Conservation (phyloP, 1,284 basidiomycete species). For the Ceratobasidium sp. region DNA sequence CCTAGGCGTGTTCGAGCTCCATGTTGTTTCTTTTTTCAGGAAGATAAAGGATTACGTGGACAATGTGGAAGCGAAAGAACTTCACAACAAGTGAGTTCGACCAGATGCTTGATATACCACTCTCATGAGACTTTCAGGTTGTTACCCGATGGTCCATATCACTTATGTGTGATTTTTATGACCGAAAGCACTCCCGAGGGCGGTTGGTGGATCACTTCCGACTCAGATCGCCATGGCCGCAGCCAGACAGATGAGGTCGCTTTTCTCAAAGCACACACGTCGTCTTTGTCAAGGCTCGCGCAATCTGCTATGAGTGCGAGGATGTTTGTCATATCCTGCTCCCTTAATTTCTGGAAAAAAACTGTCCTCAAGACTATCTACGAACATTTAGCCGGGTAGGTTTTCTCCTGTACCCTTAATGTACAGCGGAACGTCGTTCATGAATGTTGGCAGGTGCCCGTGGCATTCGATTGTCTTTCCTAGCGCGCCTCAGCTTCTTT, state of each 20-base stretch:
- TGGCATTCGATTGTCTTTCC: constrained; percentile 9
- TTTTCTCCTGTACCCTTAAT: background rate
- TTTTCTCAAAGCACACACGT: background rate
- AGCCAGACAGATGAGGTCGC: background rate
- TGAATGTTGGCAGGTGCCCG: background rate
- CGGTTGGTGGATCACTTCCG: constrained; percentile 5
- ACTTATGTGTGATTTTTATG: constrained; percentile 6
- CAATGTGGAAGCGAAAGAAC: background rate
- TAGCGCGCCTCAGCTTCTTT: background rate
- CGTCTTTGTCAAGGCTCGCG: background rate
- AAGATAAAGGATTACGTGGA: background rate
- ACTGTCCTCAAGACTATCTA: background rate
- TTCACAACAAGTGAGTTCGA: background rate
- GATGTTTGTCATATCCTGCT: background rate
- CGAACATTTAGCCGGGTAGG: background rate
- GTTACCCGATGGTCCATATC: background rate
- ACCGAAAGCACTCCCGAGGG: constrained; percentile 7
- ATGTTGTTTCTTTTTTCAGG: background rate
- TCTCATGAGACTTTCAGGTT: background rate
- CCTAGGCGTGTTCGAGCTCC: background rate
- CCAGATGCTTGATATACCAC: background rate
- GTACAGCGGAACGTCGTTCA: background rate
- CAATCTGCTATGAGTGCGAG: background rate
- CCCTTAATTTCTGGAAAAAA: background rate
- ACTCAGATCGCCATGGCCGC: background rate